These are phyloP conservation scores for Cladosporium sp. DNA, from an alignment of 2,329 filamentous ascomycete genomes.

Conservation along the genomic window DNA sequence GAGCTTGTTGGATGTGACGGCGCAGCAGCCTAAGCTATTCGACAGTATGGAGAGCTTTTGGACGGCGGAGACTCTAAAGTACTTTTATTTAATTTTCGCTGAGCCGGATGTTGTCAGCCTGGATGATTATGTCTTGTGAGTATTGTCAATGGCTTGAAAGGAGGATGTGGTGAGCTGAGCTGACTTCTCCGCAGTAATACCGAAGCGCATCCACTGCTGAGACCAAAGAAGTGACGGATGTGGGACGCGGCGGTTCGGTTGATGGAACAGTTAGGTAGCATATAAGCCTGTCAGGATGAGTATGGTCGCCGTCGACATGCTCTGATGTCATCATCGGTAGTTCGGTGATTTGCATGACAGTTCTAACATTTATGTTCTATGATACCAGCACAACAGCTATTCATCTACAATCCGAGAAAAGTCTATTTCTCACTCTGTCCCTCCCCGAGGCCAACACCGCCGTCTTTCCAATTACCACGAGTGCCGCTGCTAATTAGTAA, in stretches of 20 bases:
- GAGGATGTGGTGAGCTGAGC: not conserved
- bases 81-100: conserved; percentile 65
- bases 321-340: not conserved
- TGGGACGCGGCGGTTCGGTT: not conserved
- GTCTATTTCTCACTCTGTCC: not conserved
- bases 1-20: conserved; percentile 67
- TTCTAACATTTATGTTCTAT: not conserved
- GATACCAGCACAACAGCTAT: not conserved
- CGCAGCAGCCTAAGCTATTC: conserved; percentile 41
- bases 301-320: not conserved
- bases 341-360: not conserved
- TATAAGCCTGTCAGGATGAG: not conserved
- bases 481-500: not conserved
- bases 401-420: not conserved
- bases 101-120: conserved; percentile 61
- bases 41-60: conserved; percentile 78
- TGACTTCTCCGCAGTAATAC: conserved; percentile 39
- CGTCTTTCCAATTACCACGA: not conserved
- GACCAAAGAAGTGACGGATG: conserved; percentile 7
- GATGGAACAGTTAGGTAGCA: not conserved
- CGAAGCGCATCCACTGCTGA: conserved; percentile 45
- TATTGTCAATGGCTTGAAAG: not conserved
- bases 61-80: conserved; percentile 69
- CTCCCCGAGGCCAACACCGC: not conserved
- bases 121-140: conserved; percentile 53